These are phyloP conservation scores for Plasmodium malariae DNA, from an alignment of 169 alveolate genomes.

Conservation along the genomic window DNA sequence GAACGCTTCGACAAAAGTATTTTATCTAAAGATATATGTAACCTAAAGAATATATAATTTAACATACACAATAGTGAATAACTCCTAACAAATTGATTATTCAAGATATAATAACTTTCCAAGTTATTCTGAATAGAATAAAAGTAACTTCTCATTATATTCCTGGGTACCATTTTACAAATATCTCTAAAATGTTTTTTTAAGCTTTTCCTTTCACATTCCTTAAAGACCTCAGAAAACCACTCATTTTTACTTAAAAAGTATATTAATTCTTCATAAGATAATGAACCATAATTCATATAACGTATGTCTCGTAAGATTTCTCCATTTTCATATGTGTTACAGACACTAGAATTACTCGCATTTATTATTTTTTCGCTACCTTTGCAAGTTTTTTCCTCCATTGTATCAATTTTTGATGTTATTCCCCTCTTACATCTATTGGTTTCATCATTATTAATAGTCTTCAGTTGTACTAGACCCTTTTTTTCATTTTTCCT, in stretches of 20 bases:
- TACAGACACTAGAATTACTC: neutral
- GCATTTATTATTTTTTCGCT: neutral
- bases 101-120: constrained; percentile 34
- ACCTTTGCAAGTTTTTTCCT: neutral
- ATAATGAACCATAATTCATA: constrained; percentile 7
- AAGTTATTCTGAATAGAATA: constrained; percentile 44
- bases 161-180: constrained; percentile 58
- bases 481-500: neutral
- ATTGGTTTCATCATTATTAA: constrained; percentile 7
- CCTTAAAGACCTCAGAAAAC: constrained; percentile 25
- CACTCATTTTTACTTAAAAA: constrained; percentile 31
- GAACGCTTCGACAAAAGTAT: constrained; percentile 49
- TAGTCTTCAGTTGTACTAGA: neutral
- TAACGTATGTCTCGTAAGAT: neutral
- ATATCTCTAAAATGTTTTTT: constrained; percentile 45
- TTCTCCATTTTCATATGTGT: constrained; percentile 6
- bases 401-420: neutral
- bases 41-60: constrained; percentile 55
- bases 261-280: constrained; percentile 56
- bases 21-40: constrained; percentile 25
- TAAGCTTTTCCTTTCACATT: constrained; percentile 28
- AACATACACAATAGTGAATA: constrained; percentile 68
- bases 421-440: neutral
- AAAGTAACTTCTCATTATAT: constrained; percentile 61
- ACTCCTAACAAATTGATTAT: constrained; percentile 32